These are phyloP conservation scores for Rubroboletus satanas DNA, from an alignment of 768 basidiomycete species.

Conservation along the genomic window DNA sequence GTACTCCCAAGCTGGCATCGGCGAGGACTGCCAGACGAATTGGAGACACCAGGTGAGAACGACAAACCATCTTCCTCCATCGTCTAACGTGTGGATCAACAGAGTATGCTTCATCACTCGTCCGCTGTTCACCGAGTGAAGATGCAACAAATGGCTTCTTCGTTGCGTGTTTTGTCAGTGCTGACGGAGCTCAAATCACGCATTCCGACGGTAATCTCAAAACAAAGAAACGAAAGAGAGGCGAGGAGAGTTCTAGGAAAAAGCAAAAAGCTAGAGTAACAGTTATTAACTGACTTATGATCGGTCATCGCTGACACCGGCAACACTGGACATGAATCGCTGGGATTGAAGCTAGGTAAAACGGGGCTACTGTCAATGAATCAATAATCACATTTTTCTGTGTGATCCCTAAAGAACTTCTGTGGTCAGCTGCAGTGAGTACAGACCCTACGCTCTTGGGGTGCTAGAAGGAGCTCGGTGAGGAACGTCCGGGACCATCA, in stretches of 20 bases:
- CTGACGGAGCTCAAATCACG: not conserved
- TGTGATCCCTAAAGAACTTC: conserved; percentile 31
- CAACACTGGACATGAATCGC: conserved; percentile 4
- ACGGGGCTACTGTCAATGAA: conserved; percentile 26
- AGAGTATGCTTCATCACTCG: conserved; percentile 57
- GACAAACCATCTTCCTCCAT: not conserved
- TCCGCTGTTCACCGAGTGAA: conserved; percentile 75
- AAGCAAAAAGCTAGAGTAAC: conserved; percentile 16
- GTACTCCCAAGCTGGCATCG: conserved; percentile 83
- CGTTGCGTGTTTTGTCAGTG: conserved; percentile 79
- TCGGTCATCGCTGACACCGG: not conserved
- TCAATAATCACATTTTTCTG: conserved; percentile 28
- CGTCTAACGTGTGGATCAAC: not conserved
- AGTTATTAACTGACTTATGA: conserved; percentile 4
- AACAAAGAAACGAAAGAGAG: conserved; percentile 28
- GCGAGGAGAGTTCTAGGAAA: conserved; percentile 15
- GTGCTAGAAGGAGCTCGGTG: conserved; percentile 20
- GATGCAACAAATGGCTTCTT: conserved; percentile 97
- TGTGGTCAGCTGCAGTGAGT: conserved; percentile 35
- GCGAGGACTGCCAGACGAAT: conserved; percentile 66
- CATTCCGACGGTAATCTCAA: conserved; percentile 2
- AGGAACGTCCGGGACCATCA: conserved; percentile 14
- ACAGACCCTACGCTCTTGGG: conserved; percentile 27
- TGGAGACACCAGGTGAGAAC: conserved; percentile 50
- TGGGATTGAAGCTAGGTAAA: conserved; percentile 22